phyloP scores from a whole-genome alignment of 805 yeast genomes.

The Maudiozyma bulderi region DNA sequence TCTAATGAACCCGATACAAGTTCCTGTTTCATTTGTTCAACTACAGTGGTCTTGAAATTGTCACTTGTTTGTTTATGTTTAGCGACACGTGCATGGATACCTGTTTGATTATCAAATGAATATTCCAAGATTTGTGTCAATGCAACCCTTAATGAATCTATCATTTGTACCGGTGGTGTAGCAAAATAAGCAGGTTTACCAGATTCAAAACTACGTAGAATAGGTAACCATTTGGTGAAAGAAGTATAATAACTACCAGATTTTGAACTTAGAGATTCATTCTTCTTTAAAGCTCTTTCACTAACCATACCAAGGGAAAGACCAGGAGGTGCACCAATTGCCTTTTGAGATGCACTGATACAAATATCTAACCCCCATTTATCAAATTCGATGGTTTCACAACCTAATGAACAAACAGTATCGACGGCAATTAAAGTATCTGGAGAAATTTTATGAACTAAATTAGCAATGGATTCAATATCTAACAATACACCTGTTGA shows the following conservation, averaged over 20 bases:
- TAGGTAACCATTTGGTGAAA: slow-evolving; percentile 77
- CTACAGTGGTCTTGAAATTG: slow-evolving; percentile 49
- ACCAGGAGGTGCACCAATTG: slow-evolving; percentile 91
- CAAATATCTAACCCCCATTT: slow-evolving; percentile 85
- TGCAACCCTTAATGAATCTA: slow-evolving; percentile 72
- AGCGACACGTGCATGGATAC: slow-evolving; percentile 51
- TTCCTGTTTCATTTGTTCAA: slow-evolving; percentile 51
- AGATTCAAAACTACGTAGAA: slow-evolving; percentile 73
- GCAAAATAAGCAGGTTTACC: slow-evolving; percentile 76
- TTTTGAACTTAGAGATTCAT: slow-evolving; percentile 26
- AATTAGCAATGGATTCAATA: slow-evolving; percentile 48
- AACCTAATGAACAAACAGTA: slow-evolving; percentile 91
- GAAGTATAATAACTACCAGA: slow-evolving; percentile 41
- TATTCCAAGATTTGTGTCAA: slow-evolving; percentile 58
- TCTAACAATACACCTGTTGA: slow-evolving; percentile 87
- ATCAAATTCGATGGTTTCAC: slow-evolving; percentile 77
- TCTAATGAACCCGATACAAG: slow-evolving; percentile 40
- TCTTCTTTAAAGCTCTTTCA: slow-evolving; percentile 59
- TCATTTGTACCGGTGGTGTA: slow-evolving; percentile 88
- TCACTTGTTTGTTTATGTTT: slow-evolving; percentile 55
- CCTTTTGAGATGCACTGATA: slow-evolving; percentile 91
- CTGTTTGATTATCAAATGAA: slow-evolving; percentile 10
- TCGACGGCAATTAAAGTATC: slow-evolving; percentile 79
- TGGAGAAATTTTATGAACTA: slow-evolving; percentile 62
- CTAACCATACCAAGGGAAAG: slow-evolving; percentile 69